A percentile compares a stretch with the other conserved stretches of the same genome.
phyloP scores from a whole-genome alignment of 106 monocot genomes.

The Apostasia ramifera region DNA sequence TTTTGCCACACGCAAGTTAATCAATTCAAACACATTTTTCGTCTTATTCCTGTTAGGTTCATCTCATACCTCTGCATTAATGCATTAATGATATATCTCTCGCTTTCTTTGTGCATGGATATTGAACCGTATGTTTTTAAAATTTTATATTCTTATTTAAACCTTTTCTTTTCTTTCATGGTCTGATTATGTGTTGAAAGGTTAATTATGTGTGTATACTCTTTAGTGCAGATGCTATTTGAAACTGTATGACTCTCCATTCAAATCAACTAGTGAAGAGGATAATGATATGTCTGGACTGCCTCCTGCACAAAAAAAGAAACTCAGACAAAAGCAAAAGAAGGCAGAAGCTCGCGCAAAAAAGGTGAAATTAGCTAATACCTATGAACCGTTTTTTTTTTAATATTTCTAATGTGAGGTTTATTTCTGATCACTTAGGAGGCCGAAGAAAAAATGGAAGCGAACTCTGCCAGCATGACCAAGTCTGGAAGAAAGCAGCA shows the following conservation, averaged over 20 bases:
- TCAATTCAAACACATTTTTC: too few relatives aligned
- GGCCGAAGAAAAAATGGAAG: slow-evolving; percentile 77
- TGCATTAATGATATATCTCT: too few relatives aligned
- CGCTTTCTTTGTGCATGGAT: too few relatives aligned
- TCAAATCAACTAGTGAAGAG: slow-evolving; percentile 57
- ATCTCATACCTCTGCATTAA: too few relatives aligned
- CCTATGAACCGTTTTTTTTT: background rate
- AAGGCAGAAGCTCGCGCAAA: slow-evolving; percentile 97
- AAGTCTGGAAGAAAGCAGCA: slow-evolving; percentile 73
- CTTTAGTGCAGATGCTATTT: slow-evolving; percentile 68
- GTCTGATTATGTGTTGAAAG: background rate
- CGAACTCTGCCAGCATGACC: slow-evolving; percentile 36
- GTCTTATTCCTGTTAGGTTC: too few relatives aligned
- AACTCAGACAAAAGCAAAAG: slow-evolving; percentile 86
- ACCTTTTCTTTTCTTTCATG: background rate
- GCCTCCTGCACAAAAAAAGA: slow-evolving; percentile 80
- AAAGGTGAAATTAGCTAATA: slow-evolving; percentile 35
- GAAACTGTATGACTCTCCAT: slow-evolving; percentile 79
- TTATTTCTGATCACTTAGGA: slow-evolving; percentile 35
- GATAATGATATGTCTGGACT: slow-evolving; percentile 69
- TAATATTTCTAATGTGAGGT: slow-evolving; percentile 3
- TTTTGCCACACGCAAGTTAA: too few relatives aligned
- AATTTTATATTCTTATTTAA: too few relatives aligned
- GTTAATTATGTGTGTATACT: slow-evolving; percentile 2
- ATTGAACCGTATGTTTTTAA: too few relatives aligned